Conservation (phyloP, 2,329 filamentous ascomycete genomes). For the Aspergillus novoparasiticus region DNA sequence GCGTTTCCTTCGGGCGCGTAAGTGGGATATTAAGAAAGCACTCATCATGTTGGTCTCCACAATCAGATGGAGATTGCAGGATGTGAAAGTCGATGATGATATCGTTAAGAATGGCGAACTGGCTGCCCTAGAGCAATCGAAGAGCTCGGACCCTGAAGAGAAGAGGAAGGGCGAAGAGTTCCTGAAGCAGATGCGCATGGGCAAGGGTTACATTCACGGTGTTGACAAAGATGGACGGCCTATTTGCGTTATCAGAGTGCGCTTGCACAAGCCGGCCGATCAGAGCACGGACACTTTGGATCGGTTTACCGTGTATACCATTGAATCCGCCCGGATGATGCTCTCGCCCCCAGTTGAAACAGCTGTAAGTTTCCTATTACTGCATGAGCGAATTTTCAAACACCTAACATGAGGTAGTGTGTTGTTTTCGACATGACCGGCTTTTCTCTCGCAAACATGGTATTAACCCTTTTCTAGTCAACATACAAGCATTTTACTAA, state of each 20-base stretch:
- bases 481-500: not conserved
- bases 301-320: constrained; percentile 87
- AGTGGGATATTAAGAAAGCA: constrained; percentile 94
- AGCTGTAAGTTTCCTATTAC: constrained; percentile 64
- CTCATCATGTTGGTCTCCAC: constrained; percentile 93
- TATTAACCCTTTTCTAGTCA: constrained; percentile 34
- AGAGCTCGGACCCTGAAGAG: constrained; percentile 59
- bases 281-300: constrained; percentile 82
- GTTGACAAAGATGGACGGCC: constrained; percentile 81
- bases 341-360: constrained; percentile 82
- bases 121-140: constrained; percentile 62
- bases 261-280: constrained; percentile 78
- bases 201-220: constrained; percentile 92
- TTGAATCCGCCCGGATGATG: constrained; percentile 89
- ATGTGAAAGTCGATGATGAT: constrained; percentile 87
- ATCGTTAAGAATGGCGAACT: constrained; percentile 78
- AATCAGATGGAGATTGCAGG: constrained; percentile 83
- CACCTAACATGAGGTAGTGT: constrained; percentile 58
- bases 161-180: constrained; percentile 78
- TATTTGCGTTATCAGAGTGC: constrained; percentile 81
- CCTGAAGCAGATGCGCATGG: constrained; percentile 78
- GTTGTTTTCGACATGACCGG: constrained; percentile 95
- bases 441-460: constrained; percentile 94
- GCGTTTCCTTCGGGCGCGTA: constrained; percentile 83
- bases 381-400: constrained; percentile 11